Evolutionary conservation across 371 early-diverging fungal genomes (phyloP), one percentile per base, ranked within the genome.

Genomic region (Syncephalis plumigaleata): DNA sequence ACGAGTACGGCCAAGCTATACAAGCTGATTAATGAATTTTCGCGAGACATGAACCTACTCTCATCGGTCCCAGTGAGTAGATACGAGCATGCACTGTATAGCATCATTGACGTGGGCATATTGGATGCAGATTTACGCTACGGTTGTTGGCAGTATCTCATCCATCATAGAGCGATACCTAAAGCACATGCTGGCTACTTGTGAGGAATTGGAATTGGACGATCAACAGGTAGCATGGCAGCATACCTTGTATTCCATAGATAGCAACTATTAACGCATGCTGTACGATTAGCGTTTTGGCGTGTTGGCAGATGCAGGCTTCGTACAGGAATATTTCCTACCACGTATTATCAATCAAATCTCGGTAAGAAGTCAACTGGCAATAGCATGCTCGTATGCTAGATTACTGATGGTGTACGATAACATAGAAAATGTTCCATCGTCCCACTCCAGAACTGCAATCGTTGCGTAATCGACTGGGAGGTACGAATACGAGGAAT

Each of bases 21-120:
- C n/a, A 71, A 72, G 24, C 69, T 73, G 21, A 55, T 74, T 25
- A 71, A 68, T 67, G 65, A 46, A 26, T 36, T 20, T 26, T 25
- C 16, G 15, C 20, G 24, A 9, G 17, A 7, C 25, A 13, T 46
- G 13, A 31, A 1, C 1, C 8, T 42, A 27, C 11, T 42, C 25
- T n/a, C 24, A 38, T 26, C 31, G 11, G 5, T n/a, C 24, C 26
- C 21, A 3, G 22, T 31, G 8, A 18, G 18, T 7, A 18, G 17
- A n/a, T n/a, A n/a, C n/a, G n/a, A n/a, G n/a, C n/a, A n/a, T n/a
- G n/a, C n/a, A n/a, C n/a, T n/a, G n/a, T n/a, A n/a, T n/a, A n/a
- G 18, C 24, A 0, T 8, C 0, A 24, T 0, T 2, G 17, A 9
- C 15, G 4, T n/a, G n/a, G n/a, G n/a, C n/a, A n/a, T n/a, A n/a